Base-by-base conservation (phyloP, 768 basidiomycete genomes). In the Chalciporus piperatus region DNA sequence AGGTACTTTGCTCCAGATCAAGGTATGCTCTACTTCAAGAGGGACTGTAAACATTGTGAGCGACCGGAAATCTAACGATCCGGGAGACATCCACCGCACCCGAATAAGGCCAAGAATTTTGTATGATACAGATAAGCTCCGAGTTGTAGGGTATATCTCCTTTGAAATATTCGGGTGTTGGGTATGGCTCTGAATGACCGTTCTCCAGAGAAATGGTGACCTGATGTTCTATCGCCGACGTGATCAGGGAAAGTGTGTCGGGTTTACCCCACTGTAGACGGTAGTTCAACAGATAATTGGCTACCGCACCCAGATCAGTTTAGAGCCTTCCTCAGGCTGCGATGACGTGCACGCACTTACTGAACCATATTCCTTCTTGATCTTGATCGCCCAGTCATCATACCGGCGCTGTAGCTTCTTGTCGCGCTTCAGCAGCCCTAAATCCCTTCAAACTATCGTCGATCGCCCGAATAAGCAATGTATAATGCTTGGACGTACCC, bases 71-170 rank as follows among this genome's bases (percentile, higher is more conserved):
- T 35, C 14, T n/a, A 3, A 20, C 6, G 25, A 39, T 39, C 33
- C 2, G 11, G 37, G 14, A 32, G 33, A 16, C 30, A 41, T 27
- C 30, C 46, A 10, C 41, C 74, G 48, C 59, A 86, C 88, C 82
- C 7, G 88, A 91, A 67, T 94, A 94, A 0, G 91, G 91, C 91
- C 91, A 94, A 63, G 92, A 89, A 61, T 92, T 91, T 59, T 74
- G 83, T 41, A 86, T 86, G 54, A 92, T 82, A 60, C 83, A 86
- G 56, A 89, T 71, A 47, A 81, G 71, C 32, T 81, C 71, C 12
- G 74, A 70, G 54, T 54, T 39, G 19, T 54, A 58, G 0, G 85
- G 79, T 9, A 82, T 83, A 56, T 84, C 74, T 12, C 78, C 78
- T 28, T 75, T 82, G 67, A 93, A 92, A 66, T 87, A 88, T 12